Percentiles rank a stretch among this genome's conserved stretches.
These are phyloP conservation scores for Globisporangium cylindrosporum DNA, from an alignment of 352 stramenopile genomes.

Conservation along the genomic window DNA sequence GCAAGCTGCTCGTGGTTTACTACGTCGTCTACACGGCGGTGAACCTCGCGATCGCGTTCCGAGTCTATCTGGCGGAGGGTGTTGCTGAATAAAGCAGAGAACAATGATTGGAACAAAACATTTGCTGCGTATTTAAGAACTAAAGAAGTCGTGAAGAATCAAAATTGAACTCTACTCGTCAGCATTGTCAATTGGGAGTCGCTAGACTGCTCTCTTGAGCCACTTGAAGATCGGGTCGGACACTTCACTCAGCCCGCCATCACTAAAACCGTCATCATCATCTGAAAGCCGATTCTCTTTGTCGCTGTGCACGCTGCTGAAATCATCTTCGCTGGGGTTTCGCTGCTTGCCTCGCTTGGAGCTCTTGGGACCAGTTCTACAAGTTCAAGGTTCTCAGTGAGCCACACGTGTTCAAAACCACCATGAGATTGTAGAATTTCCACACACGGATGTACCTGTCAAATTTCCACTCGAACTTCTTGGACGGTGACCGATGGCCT, in stretches of 20 bases:
- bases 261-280: slow-evolving; percentile 23
- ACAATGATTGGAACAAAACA: neutral
- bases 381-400: neutral
- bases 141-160: neutral
- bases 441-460: slow-evolving; percentile 36
- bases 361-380: slow-evolving; percentile 1
- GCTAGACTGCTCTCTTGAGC: slow-evolving; percentile 45
- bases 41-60: slow-evolving; percentile 63
- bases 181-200: neutral
- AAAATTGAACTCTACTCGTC: slow-evolving; percentile 7
- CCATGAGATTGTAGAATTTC: neutral
- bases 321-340: neutral
- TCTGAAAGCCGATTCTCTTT: slow-evolving; percentile 7
- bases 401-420: neutral
- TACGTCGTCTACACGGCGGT: slow-evolving; percentile 71
- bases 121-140: slow-evolving; percentile 2
- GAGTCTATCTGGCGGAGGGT: slow-evolving; percentile 12
- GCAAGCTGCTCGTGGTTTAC: slow-evolving; percentile 59
- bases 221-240: slow-evolving; percentile 60
- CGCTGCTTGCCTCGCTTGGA: neutral
- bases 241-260: slow-evolving; percentile 29
- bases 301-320: slow-evolving; percentile 8
- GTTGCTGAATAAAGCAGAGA: neutral
- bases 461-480: slow-evolving; percentile 62
- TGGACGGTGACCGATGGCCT: neutral